Evolutionary conservation across 805 yeast species (phyloP).

Genomic region (Henningerozyma blattae): DNA sequence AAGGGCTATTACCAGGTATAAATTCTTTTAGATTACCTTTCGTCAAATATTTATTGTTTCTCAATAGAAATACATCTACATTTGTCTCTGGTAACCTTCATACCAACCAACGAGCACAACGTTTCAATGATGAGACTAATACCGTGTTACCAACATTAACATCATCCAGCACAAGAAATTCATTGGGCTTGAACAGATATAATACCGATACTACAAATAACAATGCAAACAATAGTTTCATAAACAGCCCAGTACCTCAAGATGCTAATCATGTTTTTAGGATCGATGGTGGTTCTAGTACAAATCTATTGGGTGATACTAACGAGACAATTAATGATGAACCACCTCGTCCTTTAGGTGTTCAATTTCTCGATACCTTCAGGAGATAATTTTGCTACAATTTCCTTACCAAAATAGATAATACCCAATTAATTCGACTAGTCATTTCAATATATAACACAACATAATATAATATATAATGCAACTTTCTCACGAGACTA

Average conservation of each 20-base stretch:
- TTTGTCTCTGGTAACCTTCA: neutral
- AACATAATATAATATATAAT: too few relatives aligned
- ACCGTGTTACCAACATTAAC: neutral
- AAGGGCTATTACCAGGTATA: conserved; percentile 33
- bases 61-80: neutral
- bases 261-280: neutral
- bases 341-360: conserved; percentile 49
- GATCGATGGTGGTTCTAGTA: neutral
- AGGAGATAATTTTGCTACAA: conserved; percentile 28
- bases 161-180: neutral
- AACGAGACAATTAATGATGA: conserved; percentile 38
- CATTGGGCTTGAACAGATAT: neutral
- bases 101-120: too few relatives aligned
- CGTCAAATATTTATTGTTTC: conserved; percentile 8
- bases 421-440: too few relatives aligned
- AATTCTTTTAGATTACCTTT: conserved; percentile 24
- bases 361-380: conserved; percentile 50
- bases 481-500: too few relatives aligned
- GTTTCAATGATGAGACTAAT: too few relatives aligned
- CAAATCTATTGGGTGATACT: conserved; percentile 1
- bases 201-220: conserved; percentile 18
- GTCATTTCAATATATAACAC: too few relatives aligned
- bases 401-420: too few relatives aligned
- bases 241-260: too few relatives aligned
- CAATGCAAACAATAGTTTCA: conserved; percentile 17